phyloP scores from a whole-genome alignment of 2,329 filamentous ascomycete genomes.

The Neurospora sp. region DNA sequence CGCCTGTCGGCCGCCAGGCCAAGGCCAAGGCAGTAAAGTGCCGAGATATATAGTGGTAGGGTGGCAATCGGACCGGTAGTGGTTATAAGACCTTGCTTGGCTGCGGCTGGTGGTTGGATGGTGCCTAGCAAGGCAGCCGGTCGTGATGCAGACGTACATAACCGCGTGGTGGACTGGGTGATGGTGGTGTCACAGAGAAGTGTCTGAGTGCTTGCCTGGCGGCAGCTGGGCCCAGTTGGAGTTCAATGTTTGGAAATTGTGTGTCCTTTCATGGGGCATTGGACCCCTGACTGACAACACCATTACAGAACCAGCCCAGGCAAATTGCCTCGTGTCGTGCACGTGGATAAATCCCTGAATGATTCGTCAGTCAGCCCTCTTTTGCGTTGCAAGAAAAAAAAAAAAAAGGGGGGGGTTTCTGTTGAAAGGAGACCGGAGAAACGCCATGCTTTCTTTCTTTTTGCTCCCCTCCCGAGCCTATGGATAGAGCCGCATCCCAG shows the following conservation, averaged over 20 bases:
- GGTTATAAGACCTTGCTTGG: neutral
- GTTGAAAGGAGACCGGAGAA: neutral
- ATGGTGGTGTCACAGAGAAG: neutral
- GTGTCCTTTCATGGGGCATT: neutral
- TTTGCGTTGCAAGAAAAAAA: neutral
- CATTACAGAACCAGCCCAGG: neutral
- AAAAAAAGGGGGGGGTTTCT: neutral
- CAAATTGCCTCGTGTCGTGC: neutral
- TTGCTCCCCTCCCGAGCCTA: neutral
- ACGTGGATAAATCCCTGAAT: neutral
- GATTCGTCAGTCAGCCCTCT: neutral
- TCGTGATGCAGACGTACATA: neutral
- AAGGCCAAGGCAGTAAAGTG: neutral
- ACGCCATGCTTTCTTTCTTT: neutral
- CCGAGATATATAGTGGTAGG: neutral
- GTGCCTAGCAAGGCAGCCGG: neutral
- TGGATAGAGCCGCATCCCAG: neutral
- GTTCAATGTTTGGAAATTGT: neutral
- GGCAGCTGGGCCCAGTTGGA: neutral
- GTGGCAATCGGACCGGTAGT: neutral
- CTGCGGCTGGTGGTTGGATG: neutral
- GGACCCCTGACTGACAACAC: neutral
- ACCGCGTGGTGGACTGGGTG: neutral
- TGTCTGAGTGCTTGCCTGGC: neutral
- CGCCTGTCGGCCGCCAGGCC: no score